phyloP scores from a whole-genome alignment of 176 grass and related monocot species.

The Hordeum marinum region DNA sequence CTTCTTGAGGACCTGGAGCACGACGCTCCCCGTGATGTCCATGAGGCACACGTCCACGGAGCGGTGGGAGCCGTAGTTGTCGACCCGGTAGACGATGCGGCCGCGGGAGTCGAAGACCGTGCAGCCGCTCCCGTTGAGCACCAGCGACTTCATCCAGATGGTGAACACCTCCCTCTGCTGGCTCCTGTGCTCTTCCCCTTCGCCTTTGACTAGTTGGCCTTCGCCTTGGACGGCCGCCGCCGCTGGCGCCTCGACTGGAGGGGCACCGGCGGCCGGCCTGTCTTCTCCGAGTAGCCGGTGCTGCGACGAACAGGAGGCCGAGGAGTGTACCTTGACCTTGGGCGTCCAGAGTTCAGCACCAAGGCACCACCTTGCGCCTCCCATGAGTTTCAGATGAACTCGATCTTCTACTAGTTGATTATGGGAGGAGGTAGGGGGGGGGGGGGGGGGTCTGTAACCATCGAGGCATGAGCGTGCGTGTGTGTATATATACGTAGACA shows the following conservation, averaged over 20 bases:
- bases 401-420: neutral
- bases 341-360: conserved; percentile 29
- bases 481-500: too few species aligned
- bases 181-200: conserved; percentile 7
- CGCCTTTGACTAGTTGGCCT: neutral
- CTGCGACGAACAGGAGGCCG: neutral
- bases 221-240: neutral
- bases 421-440: neutral
- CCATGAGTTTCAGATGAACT: neutral
- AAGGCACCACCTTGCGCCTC: neutral
- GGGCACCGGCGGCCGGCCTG: neutral
- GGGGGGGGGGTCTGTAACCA: neutral
- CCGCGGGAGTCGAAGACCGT: conserved; percentile 79
- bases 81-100: conserved; percentile 69
- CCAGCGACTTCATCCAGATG: conserved; percentile 91
- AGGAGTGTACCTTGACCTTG: conserved; percentile 40
- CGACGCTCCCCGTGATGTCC: conserved; percentile 61
- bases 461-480: too few species aligned
- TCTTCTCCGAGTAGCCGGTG: neutral
- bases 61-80: conserved; percentile 65
- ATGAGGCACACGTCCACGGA: conserved; percentile 63
- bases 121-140: conserved; percentile 72
- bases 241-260: neutral
- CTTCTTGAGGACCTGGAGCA: conserved; percentile 57
- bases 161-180: conserved; percentile 67